Evolutionary conservation across 352 stramenopile genomes (phyloP).

Genomic region (Nothophytophthora sp.): DNA sequence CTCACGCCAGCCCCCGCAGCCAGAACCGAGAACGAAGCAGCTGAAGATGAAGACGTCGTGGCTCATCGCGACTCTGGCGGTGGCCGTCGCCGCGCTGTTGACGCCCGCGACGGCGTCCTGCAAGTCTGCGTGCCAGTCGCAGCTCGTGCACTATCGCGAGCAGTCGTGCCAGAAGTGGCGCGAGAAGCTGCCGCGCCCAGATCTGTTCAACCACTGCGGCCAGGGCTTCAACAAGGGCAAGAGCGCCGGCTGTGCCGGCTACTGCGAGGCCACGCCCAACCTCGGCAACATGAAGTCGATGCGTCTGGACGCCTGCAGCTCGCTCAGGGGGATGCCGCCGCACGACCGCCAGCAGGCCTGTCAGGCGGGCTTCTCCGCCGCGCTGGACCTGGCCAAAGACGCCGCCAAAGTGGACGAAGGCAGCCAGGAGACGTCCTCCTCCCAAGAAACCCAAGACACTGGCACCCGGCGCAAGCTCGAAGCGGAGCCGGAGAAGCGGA

Average conservation of each 20-base stretch:
- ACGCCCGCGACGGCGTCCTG: constrained; percentile 16
- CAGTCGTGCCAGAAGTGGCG: constrained; percentile 42
- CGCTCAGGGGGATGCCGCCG: constrained; percentile 34
- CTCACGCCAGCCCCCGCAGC: background rate
- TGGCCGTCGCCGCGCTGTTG: constrained; percentile 8
- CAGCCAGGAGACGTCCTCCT: too few relatives aligned
- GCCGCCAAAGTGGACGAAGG: constrained; percentile 5
- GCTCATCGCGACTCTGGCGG: constrained; percentile 10
- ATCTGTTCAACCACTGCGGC: constrained; percentile 55
- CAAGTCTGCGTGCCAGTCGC: constrained; percentile 35
- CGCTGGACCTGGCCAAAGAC: constrained; percentile 34
- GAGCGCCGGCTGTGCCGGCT: constrained; percentile 37
- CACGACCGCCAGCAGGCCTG: constrained; percentile 43
- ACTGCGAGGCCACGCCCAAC: constrained; percentile 26
- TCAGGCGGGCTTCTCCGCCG: constrained; percentile 41
- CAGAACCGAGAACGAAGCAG: background rate
- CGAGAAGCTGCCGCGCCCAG: constrained; percentile 41
- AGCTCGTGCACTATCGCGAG: constrained; percentile 44
- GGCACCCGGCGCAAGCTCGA: constrained; percentile 2
- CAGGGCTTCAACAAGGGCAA: constrained; percentile 46
- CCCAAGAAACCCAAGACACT: too few relatives aligned
- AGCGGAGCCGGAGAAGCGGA: constrained; percentile 10
- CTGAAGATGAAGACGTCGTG: constrained; percentile 32
- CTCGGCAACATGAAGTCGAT: constrained; percentile 29
- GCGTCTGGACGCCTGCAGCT: constrained; percentile 46